These are phyloP conservation scores for Candida morakotiae DNA, from an alignment of 805 yeast genomes.

Conservation along the genomic window DNA sequence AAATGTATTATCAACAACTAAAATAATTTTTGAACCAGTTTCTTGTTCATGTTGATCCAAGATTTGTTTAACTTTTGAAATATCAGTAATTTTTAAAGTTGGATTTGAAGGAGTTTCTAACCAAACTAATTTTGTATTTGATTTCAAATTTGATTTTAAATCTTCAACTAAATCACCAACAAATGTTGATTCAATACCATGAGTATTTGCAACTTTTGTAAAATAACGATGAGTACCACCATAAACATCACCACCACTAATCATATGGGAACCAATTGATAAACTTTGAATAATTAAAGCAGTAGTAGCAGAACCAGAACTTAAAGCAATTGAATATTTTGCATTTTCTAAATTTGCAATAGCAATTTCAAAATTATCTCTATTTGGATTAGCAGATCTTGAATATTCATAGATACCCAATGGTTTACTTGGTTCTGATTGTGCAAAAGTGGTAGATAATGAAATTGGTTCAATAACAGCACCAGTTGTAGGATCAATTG, in stretches of 20 bases:
- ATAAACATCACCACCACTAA: slow-evolving; percentile 81
- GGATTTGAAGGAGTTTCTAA: slow-evolving; percentile 89
- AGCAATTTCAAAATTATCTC: slow-evolving; percentile 74
- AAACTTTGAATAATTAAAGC: slow-evolving; percentile 72
- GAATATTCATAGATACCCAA: slow-evolving; percentile 80
- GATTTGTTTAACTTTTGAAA: slow-evolving; percentile 53
- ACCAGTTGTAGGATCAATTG: slow-evolving; percentile 68
- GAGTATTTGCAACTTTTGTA: slow-evolving; percentile 78
- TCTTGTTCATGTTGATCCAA: slow-evolving; percentile 43
- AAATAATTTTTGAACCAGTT: slow-evolving; percentile 48
- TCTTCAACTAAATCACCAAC: slow-evolving; percentile 62
- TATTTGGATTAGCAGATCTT: slow-evolving; percentile 82
- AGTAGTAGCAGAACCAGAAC: slow-evolving; percentile 86
- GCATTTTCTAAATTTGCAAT: slow-evolving; percentile 78
- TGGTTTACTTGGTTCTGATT: slow-evolving; percentile 71
- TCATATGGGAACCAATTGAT: slow-evolving; percentile 67
- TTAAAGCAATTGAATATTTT: slow-evolving; percentile 68
- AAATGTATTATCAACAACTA: slow-evolving; percentile 87
- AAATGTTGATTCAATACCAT: slow-evolving; percentile 68
- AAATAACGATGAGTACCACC: slow-evolving; percentile 92
- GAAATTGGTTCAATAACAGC: slow-evolving; percentile 86
- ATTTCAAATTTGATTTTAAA: slow-evolving; percentile 49
- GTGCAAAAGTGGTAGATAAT: slow-evolving; percentile 81
- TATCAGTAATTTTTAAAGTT: slow-evolving; percentile 75
- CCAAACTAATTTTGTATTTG: slow-evolving; percentile 77